A percentile compares a stretch with the other conserved stretches of the same genome.
Conservation (phyloP, 106 monocot species). For the Amphibolis antarctica region DNA sequence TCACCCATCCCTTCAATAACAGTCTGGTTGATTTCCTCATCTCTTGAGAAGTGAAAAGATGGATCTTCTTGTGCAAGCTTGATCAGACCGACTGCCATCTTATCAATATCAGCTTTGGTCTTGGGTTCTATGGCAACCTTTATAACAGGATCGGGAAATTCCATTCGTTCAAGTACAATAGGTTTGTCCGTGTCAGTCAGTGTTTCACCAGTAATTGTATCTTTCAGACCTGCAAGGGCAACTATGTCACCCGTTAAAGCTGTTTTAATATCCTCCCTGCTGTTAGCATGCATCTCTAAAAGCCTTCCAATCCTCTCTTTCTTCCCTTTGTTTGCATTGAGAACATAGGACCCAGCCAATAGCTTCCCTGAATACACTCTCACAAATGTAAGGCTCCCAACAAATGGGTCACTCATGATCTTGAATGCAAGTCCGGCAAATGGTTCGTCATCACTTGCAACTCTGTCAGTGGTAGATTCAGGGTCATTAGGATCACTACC, state of each 20-base stretch:
- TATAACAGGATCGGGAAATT: conserved; percentile 98
- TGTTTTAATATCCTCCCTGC: conserved; percentile 70
- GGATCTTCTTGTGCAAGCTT: conserved; percentile 98
- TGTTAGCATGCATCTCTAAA: conserved; percentile 98
- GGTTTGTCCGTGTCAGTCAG: conserved; percentile 83
- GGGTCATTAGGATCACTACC: conserved; percentile 77
- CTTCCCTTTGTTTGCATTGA: conserved; percentile 93
- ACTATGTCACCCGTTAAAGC: conserved; percentile 87
- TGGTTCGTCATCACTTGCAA: conserved; percentile 66
- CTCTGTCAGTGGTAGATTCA: conserved; percentile 49
- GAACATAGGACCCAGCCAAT: conserved; percentile 76
- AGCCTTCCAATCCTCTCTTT: conserved; percentile 92
- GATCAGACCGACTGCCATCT: conserved; percentile 82
- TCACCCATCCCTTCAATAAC: conserved; percentile 99
- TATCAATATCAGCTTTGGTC: conserved; percentile 96
- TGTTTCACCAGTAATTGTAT: conserved; percentile 95
- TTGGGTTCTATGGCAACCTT: conserved; percentile 99
- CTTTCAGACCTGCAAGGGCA: conserved; percentile 88
- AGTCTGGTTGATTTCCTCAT: conserved; percentile 97
- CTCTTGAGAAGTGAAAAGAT: conserved; percentile 97
- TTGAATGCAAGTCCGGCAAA: conserved; percentile 96
- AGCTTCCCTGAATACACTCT: conserved; percentile 80
- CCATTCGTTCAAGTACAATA: conserved; percentile 92
- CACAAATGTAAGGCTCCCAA: conserved; percentile 89
- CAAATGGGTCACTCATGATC: conserved; percentile 97